Evolutionary conservation across 1,284 basidiomycete genomes (phyloP).

Genomic region (Malassezia caprae): DNA sequence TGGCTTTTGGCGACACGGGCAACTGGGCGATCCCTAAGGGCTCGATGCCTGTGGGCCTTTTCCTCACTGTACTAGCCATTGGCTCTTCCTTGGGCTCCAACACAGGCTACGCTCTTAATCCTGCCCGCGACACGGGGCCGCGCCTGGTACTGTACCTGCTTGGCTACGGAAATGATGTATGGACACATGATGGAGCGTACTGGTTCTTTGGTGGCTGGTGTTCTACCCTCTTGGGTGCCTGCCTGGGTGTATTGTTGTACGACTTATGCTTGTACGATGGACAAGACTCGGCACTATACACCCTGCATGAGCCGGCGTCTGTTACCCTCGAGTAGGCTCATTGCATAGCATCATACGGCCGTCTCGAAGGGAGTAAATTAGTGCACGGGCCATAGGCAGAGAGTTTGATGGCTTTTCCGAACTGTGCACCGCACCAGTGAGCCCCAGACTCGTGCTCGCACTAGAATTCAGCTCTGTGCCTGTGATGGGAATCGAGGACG

Average conservation of each 20-base stretch:
- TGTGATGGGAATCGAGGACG: not conserved
- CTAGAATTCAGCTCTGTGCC: not conserved
- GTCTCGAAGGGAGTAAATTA: constrained; percentile 11
- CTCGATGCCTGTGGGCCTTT: constrained; percentile 55
- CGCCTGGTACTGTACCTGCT: constrained; percentile 57
- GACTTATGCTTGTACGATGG: constrained; percentile 48
- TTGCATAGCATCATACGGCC: constrained; percentile 1
- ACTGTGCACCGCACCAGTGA: not conserved
- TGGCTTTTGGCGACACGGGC: constrained; percentile 27
- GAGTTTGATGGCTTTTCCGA: not conserved
- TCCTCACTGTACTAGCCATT: constrained; percentile 56
- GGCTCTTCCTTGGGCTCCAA: constrained; percentile 56
- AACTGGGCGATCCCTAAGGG: constrained; percentile 54
- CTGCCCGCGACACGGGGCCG: constrained; percentile 60
- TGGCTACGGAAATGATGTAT: constrained; percentile 55
- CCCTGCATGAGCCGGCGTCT: not conserved
- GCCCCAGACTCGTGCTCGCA: not conserved
- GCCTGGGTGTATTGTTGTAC: constrained; percentile 44
- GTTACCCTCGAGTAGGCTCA: not conserved
- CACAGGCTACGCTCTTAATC: constrained; percentile 59
- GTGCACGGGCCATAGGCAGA: not conserved
- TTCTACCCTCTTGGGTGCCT: constrained; percentile 37
- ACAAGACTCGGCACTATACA: constrained; percentile 41
- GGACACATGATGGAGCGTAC: constrained; percentile 56
- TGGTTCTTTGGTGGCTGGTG: constrained; percentile 62